phyloP scores from a whole-genome alignment of 345 rosid genomes.

The Turritis glabra region DNA sequence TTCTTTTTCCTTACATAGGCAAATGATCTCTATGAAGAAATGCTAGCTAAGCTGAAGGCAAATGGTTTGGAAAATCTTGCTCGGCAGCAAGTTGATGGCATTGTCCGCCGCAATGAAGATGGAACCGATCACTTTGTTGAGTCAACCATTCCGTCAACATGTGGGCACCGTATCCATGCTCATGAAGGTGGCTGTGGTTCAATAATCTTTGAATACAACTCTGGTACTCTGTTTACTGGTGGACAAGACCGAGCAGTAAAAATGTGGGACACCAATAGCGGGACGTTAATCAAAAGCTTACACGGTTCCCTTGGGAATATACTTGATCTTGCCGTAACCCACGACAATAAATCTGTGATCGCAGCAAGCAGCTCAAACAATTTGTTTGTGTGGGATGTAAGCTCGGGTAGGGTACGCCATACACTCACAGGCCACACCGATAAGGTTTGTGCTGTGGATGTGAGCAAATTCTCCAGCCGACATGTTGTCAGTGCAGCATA shows the following conservation, averaged over 20 bases:
- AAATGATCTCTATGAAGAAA: conserved; percentile 88
- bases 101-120: conserved; percentile 86
- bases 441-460: conserved; percentile 95
- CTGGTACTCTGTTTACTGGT: conserved; percentile 74
- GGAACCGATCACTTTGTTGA: conserved; percentile 87
- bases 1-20: conserved; percentile 46
- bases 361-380: conserved; percentile 98
- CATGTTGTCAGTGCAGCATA: conserved; percentile 89
- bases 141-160: conserved; percentile 67
- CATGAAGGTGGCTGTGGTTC: conserved; percentile 97
- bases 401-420: conserved; percentile 75
- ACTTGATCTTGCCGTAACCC: conserved; percentile 81
- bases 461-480: conserved; percentile 83
- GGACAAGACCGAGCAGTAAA: conserved; percentile 86
- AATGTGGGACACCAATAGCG: conserved; percentile 87
- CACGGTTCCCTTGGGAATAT: conserved; percentile 86
- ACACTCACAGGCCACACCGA: conserved; percentile 87
- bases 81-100: conserved; percentile 90
- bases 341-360: conserved; percentile 76
- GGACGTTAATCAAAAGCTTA: conserved; percentile 62
- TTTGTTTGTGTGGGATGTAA: conserved; percentile 87
- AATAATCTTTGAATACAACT: conserved; percentile 72
- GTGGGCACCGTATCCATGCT: conserved; percentile 76
- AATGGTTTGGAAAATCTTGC: conserved; percentile 91
- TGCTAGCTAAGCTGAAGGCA: conserved; percentile 81